Evolutionary conservation across 2,329 filamentous ascomycete genomes (phyloP).

Genomic region (Drechslerella dactyloides): DNA sequence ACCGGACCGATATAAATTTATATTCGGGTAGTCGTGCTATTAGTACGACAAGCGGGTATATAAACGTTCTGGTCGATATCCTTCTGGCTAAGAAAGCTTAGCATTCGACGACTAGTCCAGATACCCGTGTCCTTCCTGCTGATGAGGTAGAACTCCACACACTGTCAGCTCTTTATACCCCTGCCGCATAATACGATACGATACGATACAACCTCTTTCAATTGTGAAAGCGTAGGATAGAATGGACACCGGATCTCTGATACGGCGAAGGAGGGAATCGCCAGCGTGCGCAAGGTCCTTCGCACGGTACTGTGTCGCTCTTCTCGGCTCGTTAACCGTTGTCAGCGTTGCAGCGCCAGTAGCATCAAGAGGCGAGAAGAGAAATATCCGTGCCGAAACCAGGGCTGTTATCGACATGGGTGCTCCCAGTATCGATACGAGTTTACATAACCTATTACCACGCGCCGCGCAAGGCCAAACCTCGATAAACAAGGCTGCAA

Average conservation of each 20-base stretch:
- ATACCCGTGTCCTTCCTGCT: too few species aligned
- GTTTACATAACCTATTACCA: conserved; percentile 18
- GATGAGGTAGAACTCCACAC: too few species aligned
- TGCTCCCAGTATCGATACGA: not conserved
- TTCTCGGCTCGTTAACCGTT: conserved; percentile 39
- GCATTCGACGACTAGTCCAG: too few species aligned
- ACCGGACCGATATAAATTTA: too few species aligned
- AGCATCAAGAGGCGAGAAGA: not conserved
- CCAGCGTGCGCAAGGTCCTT: conserved; percentile 44
- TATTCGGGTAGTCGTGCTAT: too few species aligned
- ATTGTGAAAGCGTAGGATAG: not conserved
- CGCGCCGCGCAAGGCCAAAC: conserved; percentile 6
- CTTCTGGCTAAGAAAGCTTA: too few species aligned
- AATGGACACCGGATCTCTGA: not conserved
- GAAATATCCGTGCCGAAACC: not conserved
- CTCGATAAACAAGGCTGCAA: conserved; percentile 40
- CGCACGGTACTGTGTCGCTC: conserved; percentile 43
- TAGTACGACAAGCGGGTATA: too few species aligned
- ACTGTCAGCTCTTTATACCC: too few species aligned
- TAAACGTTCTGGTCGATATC: too few species aligned
- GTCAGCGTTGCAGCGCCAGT: conserved; percentile 10
- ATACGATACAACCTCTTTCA: not conserved
- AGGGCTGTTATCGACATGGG: not conserved
- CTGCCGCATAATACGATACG: not conserved
- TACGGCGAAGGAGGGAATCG: conserved; percentile 1